Conservation (phyloP, 257 asterid species). For the Primulina eburnea region DNA sequence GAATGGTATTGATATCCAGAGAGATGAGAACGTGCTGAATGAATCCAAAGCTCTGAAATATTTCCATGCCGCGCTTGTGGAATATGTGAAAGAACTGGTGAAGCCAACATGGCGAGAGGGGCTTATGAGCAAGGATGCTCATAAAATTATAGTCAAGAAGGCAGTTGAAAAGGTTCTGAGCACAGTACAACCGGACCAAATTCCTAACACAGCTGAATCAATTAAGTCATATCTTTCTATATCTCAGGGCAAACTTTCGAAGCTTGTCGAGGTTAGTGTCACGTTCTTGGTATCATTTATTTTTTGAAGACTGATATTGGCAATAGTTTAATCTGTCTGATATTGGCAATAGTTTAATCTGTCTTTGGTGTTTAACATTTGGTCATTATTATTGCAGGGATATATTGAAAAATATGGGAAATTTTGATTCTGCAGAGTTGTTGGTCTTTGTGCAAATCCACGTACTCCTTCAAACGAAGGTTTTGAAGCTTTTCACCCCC, state of each 20-base stretch:
- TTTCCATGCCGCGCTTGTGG: slow-evolving; percentile 70
- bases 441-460: slow-evolving; percentile 18
- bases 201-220: slow-evolving; percentile 66
- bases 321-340: slow-evolving; percentile 17
- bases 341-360: slow-evolving; percentile 17
- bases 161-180: slow-evolving; percentile 64
- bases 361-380: slow-evolving; percentile 27
- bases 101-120: slow-evolving; percentile 83
- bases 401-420: slow-evolving; percentile 67
- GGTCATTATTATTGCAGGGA: slow-evolving; percentile 64
- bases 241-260: slow-evolving; percentile 58
- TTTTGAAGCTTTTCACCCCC: slow-evolving; percentile 26
- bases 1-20: slow-evolving; percentile 32
- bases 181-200: slow-evolving; percentile 56
- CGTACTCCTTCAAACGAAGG: slow-evolving; percentile 23
- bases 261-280: slow-evolving; percentile 81
- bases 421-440: slow-evolving; percentile 37
- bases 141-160: slow-evolving; percentile 74
- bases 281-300: slow-evolving; percentile 19
- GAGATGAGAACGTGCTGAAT: slow-evolving; percentile 31
- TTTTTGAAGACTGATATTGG: slow-evolving; percentile 17
- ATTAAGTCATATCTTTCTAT: slow-evolving; percentile 49
- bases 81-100: slow-evolving; percentile 68
- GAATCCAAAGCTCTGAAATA: slow-evolving; percentile 48
- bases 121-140: slow-evolving; percentile 71